phyloP scores from a whole-genome alignment of 495 filamentous ascomycete genomes.

The Xylaria intraflava region DNA sequence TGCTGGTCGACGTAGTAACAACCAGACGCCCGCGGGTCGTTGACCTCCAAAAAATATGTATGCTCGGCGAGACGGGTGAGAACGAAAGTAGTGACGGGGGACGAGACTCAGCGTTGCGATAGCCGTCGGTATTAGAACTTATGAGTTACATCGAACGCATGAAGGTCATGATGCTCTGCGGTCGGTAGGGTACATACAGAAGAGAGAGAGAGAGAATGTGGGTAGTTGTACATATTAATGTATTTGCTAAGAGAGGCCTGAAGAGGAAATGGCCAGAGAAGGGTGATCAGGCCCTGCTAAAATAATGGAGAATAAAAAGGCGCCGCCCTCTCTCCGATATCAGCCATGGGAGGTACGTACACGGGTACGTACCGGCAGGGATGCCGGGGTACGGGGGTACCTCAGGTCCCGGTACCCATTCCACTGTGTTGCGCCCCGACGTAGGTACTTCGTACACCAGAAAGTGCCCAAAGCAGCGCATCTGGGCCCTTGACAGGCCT shows the following conservation, averaged over 20 bases:
- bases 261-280: constrained; percentile 18
- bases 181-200: constrained; percentile 6
- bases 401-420: neutral
- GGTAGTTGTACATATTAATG: constrained; percentile 22
- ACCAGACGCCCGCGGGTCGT: constrained; percentile 5
- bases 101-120: constrained; percentile 1
- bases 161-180: constrained; percentile 13
- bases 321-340: constrained; percentile 20
- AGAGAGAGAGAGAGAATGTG: constrained; percentile 8
- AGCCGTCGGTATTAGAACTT: neutral
- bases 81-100: neutral
- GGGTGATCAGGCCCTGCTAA: constrained; percentile 4
- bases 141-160: constrained; percentile 13
- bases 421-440: too few relatives aligned
- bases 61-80: constrained; percentile 12
- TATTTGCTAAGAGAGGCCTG: constrained; percentile 28
- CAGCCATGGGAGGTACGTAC: neutral
- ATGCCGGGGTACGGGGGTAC: constrained; percentile 10
- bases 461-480: constrained; percentile 5
- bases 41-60: constrained; percentile 11
- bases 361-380: constrained; percentile 14
- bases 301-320: constrained; percentile 16
- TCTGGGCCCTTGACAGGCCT: constrained; percentile 8
- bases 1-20: neutral
- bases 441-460: too few relatives aligned